Evolutionary conservation across 768 basidiomycete genomes (phyloP).

Genomic region (Naganishia friedmannii): DNA sequence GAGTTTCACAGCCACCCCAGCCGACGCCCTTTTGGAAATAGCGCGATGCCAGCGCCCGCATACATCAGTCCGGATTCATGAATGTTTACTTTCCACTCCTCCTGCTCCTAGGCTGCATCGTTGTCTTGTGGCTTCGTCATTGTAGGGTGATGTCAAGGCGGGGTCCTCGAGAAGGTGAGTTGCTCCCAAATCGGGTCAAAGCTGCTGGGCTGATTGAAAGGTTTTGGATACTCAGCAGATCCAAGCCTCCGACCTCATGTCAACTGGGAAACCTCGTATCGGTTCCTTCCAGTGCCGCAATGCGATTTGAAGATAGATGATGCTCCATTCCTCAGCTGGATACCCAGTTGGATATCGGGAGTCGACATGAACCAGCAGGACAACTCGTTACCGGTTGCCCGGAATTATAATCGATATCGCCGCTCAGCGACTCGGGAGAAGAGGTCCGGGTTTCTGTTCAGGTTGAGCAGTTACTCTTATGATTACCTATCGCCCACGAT

Average conservation of each 20-base stretch:
- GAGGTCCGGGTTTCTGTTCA: not conserved
- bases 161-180: not conserved
- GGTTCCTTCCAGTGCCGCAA: conserved; percentile 6
- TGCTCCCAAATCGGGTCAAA: not conserved
- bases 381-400: not conserved
- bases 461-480: not conserved
- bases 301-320: conserved; percentile 1
- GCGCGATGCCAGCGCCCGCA: not conserved
- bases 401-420: not conserved
- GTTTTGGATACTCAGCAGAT: not conserved
- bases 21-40: not conserved
- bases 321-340: not conserved
- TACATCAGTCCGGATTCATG: not conserved
- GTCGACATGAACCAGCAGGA: not conserved
- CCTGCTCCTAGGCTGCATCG: not conserved
- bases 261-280: not conserved
- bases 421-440: not conserved
- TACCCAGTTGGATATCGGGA: not conserved
- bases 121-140: not conserved
- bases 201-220: not conserved
- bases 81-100: not conserved
- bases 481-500: not conserved
- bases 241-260: no score
- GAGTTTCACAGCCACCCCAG: not conserved
- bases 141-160: not conserved